These are phyloP conservation scores for Diospyros lotus DNA, from an alignment of 148 eudicot species.

Conservation along the genomic window DNA sequence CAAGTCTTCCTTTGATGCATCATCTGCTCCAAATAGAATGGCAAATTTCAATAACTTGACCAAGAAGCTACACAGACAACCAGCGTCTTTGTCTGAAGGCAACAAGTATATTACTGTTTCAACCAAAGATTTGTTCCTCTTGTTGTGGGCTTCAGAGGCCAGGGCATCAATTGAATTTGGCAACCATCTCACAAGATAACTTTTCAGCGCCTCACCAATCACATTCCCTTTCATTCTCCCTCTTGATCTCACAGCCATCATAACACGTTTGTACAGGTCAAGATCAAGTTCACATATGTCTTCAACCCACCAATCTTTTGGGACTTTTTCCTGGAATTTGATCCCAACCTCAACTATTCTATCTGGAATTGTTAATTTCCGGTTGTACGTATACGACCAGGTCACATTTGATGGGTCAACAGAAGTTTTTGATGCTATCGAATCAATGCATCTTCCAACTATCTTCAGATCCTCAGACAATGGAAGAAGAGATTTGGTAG, in stretches of 20 bases:
- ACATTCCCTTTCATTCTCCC: slow-evolving; percentile 67
- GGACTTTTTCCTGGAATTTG: slow-evolving; percentile 27
- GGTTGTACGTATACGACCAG: slow-evolving; percentile 79
- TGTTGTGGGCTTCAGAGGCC: slow-evolving; percentile 51
- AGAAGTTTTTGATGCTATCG: slow-evolving; percentile 73
- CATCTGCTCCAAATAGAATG: slow-evolving; percentile 59
- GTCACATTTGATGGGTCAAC: slow-evolving; percentile 57
- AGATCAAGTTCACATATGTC: slow-evolving; percentile 81
- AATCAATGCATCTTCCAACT: slow-evolving; percentile 63
- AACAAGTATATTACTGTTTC: slow-evolving; percentile 67
- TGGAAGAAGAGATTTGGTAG: slow-evolving; percentile 52
- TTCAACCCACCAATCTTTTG: slow-evolving; percentile 96
- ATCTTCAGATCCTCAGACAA: slow-evolving; percentile 78
- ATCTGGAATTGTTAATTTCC: slow-evolving; percentile 49
- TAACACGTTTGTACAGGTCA: slow-evolving; percentile 65
- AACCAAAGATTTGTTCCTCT: slow-evolving; percentile 54
- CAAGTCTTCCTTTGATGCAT: slow-evolving; percentile 50
- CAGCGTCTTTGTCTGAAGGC: slow-evolving; percentile 50
- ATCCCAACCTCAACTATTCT: slow-evolving; percentile 32
- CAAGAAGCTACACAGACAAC: slow-evolving; percentile 84
- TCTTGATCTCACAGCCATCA: slow-evolving; percentile 61
- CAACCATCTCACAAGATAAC: slow-evolving; percentile 71
- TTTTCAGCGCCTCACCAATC: slow-evolving; percentile 71
- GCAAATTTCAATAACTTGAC: slow-evolving; percentile 74
- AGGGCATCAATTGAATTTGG: slow-evolving; percentile 68